Evolutionary conservation across 331 rosid species (phyloP).

Genomic region (Erythrophleum ivorense): DNA sequence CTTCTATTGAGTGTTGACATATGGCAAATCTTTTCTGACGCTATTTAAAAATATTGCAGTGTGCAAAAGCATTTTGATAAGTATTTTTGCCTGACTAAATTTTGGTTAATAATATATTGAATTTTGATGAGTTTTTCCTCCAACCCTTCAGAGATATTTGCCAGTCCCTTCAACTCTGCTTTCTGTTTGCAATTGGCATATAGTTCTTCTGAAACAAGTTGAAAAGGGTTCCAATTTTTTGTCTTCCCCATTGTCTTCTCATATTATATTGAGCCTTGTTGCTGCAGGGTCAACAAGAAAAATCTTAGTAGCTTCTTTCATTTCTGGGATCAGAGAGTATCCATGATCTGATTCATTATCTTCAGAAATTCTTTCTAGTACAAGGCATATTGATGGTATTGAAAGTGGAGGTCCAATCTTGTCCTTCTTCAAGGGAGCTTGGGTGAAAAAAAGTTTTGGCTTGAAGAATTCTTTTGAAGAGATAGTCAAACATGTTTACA

Average conservation of each 20-base stretch:
- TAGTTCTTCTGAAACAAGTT: neutral
- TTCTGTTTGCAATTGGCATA: constrained; percentile 3
- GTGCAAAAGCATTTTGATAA: too few relatives aligned
- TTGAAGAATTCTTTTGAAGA: constrained; percentile 36
- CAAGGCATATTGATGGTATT: neutral
- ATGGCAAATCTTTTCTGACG: too few relatives aligned
- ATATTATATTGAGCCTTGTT: constrained; percentile 4
- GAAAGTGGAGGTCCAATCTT: neutral
- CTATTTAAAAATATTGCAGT: too few relatives aligned
- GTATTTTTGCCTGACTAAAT: too few relatives aligned
- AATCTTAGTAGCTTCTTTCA: constrained; percentile 7
- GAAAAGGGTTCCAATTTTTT: neutral
- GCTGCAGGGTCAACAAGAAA: constrained; percentile 25
- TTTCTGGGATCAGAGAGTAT: neutral
- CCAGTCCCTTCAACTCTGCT: neutral
- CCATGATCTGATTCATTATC: neutral
- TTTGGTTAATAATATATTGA: too few relatives aligned
- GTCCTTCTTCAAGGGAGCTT: constrained; percentile 33
- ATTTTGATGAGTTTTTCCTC: too few relatives aligned
- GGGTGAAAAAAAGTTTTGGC: constrained; percentile 30
- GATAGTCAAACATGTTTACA: neutral
- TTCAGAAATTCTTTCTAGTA: constrained; percentile 5
- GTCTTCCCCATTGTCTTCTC: neutral
- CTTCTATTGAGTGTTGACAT: too few relatives aligned
- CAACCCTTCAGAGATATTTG: neutral